Conservation (phyloP, 2,329 filamentous ascomycete genomes). For the Fusarium acutatum region DNA sequence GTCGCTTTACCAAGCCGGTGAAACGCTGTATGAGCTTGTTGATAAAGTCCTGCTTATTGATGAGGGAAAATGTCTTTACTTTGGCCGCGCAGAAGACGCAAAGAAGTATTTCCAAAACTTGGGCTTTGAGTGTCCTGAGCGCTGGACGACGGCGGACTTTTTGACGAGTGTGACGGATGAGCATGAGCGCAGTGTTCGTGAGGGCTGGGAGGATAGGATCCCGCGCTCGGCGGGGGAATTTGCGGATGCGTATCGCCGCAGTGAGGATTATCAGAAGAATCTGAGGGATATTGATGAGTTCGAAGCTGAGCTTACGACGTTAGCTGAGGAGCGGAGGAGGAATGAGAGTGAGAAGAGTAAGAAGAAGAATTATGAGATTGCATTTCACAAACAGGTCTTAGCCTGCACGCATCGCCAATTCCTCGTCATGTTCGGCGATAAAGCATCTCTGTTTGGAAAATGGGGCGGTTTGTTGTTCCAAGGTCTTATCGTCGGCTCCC, state of each 20-base stretch:
- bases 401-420: slow-evolving; percentile 79
- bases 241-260: slow-evolving; percentile 70
- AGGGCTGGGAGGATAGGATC: slow-evolving; percentile 70
- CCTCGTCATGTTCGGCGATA: slow-evolving; percentile 81
- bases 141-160: slow-evolving; percentile 79
- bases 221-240: slow-evolving; percentile 77
- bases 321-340: slow-evolving; percentile 54
- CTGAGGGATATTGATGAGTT: slow-evolving; percentile 70
- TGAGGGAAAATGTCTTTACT: slow-evolving; percentile 76
- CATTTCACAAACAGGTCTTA: slow-evolving; percentile 75
- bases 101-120: slow-evolving; percentile 75
- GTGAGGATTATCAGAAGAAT: slow-evolving; percentile 67
- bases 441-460: slow-evolving; percentile 79
- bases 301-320: slow-evolving; percentile 66
- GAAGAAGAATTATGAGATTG: slow-evolving; percentile 79
- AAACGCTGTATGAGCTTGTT: slow-evolving; percentile 72
- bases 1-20: slow-evolving; percentile 76
- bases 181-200: slow-evolving; percentile 72
- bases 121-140: slow-evolving; percentile 75
- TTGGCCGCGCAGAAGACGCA: slow-evolving; percentile 69
- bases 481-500: slow-evolving; percentile 76
- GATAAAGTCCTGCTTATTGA: slow-evolving; percentile 83
- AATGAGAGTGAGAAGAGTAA: slow-evolving; percentile 74
- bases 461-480: slow-evolving; percentile 81
- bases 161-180: slow-evolving; percentile 81